Evolutionary conservation across 176 grass and related monocot genomes (phyloP), one percentile per base, ranked within the genome.

Genomic region (Urochloa ruziziensis): DNA sequence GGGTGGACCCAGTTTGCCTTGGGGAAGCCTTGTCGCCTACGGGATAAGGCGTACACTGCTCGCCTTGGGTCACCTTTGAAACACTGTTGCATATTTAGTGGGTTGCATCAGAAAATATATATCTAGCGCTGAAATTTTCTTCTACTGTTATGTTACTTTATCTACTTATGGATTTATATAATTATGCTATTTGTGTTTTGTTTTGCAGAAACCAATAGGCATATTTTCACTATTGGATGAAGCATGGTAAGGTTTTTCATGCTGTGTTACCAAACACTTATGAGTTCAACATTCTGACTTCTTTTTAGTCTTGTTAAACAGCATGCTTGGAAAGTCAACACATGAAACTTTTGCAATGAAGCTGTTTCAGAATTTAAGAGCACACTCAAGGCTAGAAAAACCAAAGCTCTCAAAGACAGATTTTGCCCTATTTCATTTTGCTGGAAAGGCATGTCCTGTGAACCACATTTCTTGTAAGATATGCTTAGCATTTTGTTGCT

Each of bases 221-320:
- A 94, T 97, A 88, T 69, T 97, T 77, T 97, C 94, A 44, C 91
- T 97, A 62, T 85, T 97, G 86, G 94, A 97, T 88, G 94, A 97
- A 89, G 89, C 94, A 82, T 97, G 94, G 94, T 97, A 91, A 88
- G 48, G 73, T 81, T 29, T 35, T 80, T 53, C 79, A 53, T 9
- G 34, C 65, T 80, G 39, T 75, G 18, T 72, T 87, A 30, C 68
- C 37, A 43, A 35, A 21, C 21, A 87, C 51, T 80, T 70, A 3
- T 43, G 65, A 79, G 30, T 76, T 70, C 24, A 34, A 76, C 33
- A 29, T 75, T 66, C 74, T 94, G 47, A 94, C 87, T 76, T 89
- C 67, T 74, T 78, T 88, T 28, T 92, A 77, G 81, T 71, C 43
- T 88, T 85, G 52, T 70, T 91, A 89, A 73, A 77, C 72, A 97